Base-by-base conservation (phyloP, 2,329 filamentous ascomycete species). In the Colletotrichum tofieldiae region DNA sequence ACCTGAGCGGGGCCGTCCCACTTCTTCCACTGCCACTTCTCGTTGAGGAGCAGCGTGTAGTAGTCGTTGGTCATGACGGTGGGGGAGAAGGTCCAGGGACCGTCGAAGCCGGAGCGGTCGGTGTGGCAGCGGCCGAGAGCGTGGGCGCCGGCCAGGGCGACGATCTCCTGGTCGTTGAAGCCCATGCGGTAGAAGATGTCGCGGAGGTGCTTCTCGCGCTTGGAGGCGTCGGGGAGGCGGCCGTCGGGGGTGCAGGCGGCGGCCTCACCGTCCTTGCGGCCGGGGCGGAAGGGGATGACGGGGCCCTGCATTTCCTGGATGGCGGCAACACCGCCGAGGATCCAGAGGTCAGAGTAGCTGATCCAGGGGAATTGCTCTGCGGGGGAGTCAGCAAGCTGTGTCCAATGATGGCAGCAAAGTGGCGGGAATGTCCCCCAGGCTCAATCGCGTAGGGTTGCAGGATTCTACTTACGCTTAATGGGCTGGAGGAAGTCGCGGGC, bases 231-330 rank as follows among this genome's bases (percentile, higher is more conserved):
- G 75, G 95, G 89, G 39, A 91, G 88, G 83, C 96, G 95, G 76
- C 96, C 96, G 80, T 98, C 95, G 62, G 96, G 96, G 37, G 96
- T 98, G 90, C 95, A 98, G 82, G 91, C 94, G 71, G 92, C 84
- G 39, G 93, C 85, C 77, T 98, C 95, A 78, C 89, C 89, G 84
- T 99, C 96, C 71, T 84, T 75, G 78, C 96, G 94, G 79, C 96
- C 96, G 61, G 96, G 94, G 79, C 96, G 90, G 92, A 91, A 99
- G 73, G 95, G 94, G 77, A 99, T 91, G 78, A 87, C 85, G 74
- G 96, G 96, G 8, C 96, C 96, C 81, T 95, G 91, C 92, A 98
- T 96, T 86, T 99, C 96, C 86, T 98, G 96, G 81, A 98, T 91
- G 76, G 95, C 94, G 81, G 88, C 90, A 75, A 96, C 91, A 80